Percentiles rank a stretch among this genome's conserved stretches.
Conservation (phyloP, 1,284 basidiomycete genomes). For the Puccinia novopanici region DNA sequence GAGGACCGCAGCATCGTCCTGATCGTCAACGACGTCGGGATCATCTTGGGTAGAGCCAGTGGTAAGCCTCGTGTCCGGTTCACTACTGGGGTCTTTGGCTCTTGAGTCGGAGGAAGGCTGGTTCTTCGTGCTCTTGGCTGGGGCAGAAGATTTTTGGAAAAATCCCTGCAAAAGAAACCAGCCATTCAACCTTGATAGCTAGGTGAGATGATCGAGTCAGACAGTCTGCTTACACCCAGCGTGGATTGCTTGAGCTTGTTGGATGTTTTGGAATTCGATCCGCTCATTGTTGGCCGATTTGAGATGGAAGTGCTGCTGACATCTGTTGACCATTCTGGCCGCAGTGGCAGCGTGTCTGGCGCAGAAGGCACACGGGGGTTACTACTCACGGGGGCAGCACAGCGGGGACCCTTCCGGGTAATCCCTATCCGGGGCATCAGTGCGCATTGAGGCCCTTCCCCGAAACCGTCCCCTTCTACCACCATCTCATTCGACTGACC, state of each 20-base stretch:
- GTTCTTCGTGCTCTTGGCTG: neutral
- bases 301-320: too few relatives aligned
- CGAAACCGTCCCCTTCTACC: neutral
- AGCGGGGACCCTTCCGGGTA: neutral
- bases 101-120: slow-evolving; percentile 3
- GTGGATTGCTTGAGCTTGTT: slow-evolving; percentile 40
- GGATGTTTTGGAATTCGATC: neutral
- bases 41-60: neutral
- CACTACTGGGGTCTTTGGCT: neutral
- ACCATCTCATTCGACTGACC: neutral
- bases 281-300: slow-evolving; percentile 6
- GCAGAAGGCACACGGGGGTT: neutral
- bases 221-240: slow-evolving; percentile 20
- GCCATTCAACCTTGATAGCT: neutral
- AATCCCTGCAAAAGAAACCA: slow-evolving; percentile 4
- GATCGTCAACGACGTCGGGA: neutral
- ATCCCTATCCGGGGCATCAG: neutral
- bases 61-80: neutral
- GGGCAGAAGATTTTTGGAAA: slow-evolving; percentile 14
- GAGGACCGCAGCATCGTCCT: neutral
- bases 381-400: neutral
- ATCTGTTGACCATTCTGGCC: too few relatives aligned
- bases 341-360: neutral
- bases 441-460: neutral
- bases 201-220: neutral